Percentiles rank a stretch among this genome's conserved stretches.
phyloP scores from a whole-genome alignment of 73 alveolate species.

The Paraurostyla sp. region DNA sequence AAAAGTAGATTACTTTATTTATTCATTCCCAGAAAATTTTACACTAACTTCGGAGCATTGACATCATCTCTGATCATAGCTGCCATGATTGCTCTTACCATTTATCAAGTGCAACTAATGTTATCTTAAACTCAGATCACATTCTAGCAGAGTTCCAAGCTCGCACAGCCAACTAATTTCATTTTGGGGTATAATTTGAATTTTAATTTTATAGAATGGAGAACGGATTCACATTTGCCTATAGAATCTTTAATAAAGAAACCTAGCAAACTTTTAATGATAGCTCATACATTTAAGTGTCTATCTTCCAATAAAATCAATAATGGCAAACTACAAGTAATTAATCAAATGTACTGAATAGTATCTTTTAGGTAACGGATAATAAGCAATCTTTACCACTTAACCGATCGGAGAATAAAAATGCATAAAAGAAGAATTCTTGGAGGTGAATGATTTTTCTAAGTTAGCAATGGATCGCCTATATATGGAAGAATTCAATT shows the following conservation, averaged over 20 bases:
- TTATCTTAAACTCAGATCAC: neutral
- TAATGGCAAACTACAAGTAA: neutral
- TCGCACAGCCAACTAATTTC: neutral
- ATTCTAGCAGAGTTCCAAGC: neutral
- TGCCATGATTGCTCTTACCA: slow-evolving; percentile 21
- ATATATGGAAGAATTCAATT: too few species aligned
- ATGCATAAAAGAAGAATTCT: too few species aligned
- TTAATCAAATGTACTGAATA: too few species aligned
- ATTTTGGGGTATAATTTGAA: slow-evolving; percentile 14
- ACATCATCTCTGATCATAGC: slow-evolving; percentile 33
- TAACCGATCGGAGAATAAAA: too few species aligned
- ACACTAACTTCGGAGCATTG: slow-evolving; percentile 70
- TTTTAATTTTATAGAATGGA: neutral
- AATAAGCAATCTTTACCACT: too few species aligned
- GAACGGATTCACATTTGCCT: slow-evolving; percentile 43
- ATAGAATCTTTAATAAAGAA: neutral
- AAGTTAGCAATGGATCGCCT: too few species aligned
- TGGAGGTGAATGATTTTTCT: too few species aligned
- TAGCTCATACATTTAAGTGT: neutral
- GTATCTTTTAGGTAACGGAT: too few species aligned
- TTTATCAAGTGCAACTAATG: slow-evolving; percentile 25
- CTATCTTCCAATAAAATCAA: neutral
- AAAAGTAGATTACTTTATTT: slow-evolving; percentile 9
- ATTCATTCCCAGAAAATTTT: slow-evolving; percentile 15
- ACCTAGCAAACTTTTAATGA: neutral